Evolutionary conservation across 1,284 basidiomycete species (phyloP), one percentile per base, ranked within the genome.

Genomic region (Cystobasidiaceae sp.): DNA sequence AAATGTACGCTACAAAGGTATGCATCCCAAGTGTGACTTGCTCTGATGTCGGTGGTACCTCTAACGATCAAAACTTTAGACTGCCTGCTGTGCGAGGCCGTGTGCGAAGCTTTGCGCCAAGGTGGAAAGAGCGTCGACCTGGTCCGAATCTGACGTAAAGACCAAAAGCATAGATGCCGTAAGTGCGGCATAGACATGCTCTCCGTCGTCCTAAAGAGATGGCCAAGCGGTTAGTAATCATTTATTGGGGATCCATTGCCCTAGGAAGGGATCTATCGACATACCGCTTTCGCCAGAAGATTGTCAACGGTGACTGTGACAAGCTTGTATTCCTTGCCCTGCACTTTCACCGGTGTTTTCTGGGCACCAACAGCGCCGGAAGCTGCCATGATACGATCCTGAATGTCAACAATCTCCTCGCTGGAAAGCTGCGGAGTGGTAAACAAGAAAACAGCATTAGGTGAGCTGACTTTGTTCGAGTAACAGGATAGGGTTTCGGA

Each of bases 81-180:
- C 49, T 13, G 45, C 60, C 50, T 63, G 60, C 37, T 63, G 54
- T 23, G 60, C 50, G n/a, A 63, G 28, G 17, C 60, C 60, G 27
- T 44, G 41, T 27, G 43, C 51, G 41, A 54, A 63, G 60, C 50
- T 45, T 39, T 33, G 30, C 17, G 60, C 60, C 30, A 63, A 32
- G 4, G 60, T 63, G 17, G 27, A 19, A 21, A 62, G 21, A 19
- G 60, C 60, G n/a, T 62, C 60, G 21, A 62, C 32, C 49, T 62
- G 60, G 27, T 62, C 60, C 15, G 49, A 52, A 25, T 51, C 48
- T 7, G 60, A 39, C 21, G 45, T 45, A 39, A 62, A 48, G 13
- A 62, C 60, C 3, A 62, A 37, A 6, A 62, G 17, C 28, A 62
- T 49, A n/a, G 60, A 43, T 15, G 45, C 60, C 21, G 60, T 44